Evolutionary conservation across 2,329 filamentous ascomycete species (phyloP).

Genomic region (Paecilomyces dactylethromorphus): DNA sequence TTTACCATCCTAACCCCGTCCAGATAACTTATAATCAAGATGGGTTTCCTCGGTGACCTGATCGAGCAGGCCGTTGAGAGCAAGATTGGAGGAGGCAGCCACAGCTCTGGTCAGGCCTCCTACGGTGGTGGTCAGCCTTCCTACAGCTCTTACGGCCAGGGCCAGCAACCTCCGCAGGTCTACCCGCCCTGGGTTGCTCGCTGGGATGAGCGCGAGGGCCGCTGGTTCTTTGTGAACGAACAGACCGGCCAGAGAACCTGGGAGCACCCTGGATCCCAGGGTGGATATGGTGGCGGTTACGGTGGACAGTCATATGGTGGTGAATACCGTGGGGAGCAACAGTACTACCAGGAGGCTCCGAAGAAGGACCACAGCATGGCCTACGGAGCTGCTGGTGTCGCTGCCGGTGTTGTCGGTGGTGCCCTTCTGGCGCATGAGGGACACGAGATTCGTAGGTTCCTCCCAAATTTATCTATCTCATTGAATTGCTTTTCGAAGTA

Average conservation of each 20-base stretch:
- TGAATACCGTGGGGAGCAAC: background rate
- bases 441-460: slow-evolving; percentile 32
- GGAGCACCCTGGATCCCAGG: slow-evolving; percentile 25
- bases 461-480: background rate
- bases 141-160: background rate
- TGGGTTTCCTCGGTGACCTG: background rate
- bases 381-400: slow-evolving; percentile 35
- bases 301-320: background rate
- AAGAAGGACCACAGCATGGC: slow-evolving; percentile 24
- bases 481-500: background rate
- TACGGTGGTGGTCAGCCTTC: background rate
- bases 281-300: slow-evolving; percentile 11
- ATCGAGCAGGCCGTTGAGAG: background rate
- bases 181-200: slow-evolving; percentile 38
- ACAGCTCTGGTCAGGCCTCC: slow-evolving; percentile 22
- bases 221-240: slow-evolving; percentile 43
- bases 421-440: slow-evolving; percentile 42
- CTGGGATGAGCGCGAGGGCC: slow-evolving; percentile 34
- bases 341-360: slow-evolving; percentile 7
- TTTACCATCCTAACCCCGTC: background rate
- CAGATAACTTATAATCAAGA: background rate
- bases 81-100: slow-evolving; percentile 19
- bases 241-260: slow-evolving; percentile 39
- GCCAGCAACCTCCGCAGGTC: slow-evolving; percentile 35
- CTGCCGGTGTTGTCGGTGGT: slow-evolving; percentile 36